Evolutionary conservation across 2,329 filamentous ascomycete species (phyloP).

Genomic region (Colletotrichum abscissum): DNA sequence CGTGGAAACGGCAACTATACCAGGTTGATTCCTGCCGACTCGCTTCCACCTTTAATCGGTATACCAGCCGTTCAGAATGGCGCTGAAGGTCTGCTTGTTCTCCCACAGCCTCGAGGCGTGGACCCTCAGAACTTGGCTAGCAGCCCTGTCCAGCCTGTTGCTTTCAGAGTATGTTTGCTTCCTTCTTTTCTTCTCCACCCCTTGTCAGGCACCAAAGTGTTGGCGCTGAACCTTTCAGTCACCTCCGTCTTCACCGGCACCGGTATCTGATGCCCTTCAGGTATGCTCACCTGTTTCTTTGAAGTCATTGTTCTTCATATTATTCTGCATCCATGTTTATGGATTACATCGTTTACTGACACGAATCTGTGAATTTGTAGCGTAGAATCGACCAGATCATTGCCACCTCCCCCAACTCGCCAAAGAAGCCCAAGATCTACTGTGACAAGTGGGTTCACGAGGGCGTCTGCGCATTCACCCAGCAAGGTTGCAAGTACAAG

Average conservation of each 20-base stretch:
- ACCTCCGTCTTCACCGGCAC: constrained; percentile 36
- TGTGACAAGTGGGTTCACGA: constrained; percentile 93
- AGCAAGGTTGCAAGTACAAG: constrained; percentile 89
- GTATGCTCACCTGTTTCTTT: constrained; percentile 38
- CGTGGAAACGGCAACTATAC: constrained; percentile 66
- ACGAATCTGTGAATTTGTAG: constrained; percentile 35
- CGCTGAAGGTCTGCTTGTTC: constrained; percentile 57
- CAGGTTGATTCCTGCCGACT: constrained; percentile 66
- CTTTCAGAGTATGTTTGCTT: constrained; percentile 50
- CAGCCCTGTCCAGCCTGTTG: constrained; percentile 48
- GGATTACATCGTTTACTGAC: neutral
- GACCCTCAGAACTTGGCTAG: constrained; percentile 51
- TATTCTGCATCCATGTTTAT: too few relatives aligned
- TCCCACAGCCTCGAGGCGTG: constrained; percentile 53
- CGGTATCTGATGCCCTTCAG: constrained; percentile 46
- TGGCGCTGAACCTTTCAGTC: constrained; percentile 44
- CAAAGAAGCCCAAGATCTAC: constrained; percentile 73
- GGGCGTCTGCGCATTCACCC: constrained; percentile 85
- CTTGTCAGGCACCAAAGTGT: constrained; percentile 25
- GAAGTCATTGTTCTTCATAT: too few relatives aligned
- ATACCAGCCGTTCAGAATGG: constrained; percentile 55
- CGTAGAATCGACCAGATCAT: constrained; percentile 44
- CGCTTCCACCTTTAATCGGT: constrained; percentile 56
- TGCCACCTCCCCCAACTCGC: constrained; percentile 45
- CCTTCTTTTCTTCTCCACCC: neutral